These are phyloP conservation scores for Acacia pycnantha DNA, from an alignment of 331 rosid species.

Conservation along the genomic window DNA sequence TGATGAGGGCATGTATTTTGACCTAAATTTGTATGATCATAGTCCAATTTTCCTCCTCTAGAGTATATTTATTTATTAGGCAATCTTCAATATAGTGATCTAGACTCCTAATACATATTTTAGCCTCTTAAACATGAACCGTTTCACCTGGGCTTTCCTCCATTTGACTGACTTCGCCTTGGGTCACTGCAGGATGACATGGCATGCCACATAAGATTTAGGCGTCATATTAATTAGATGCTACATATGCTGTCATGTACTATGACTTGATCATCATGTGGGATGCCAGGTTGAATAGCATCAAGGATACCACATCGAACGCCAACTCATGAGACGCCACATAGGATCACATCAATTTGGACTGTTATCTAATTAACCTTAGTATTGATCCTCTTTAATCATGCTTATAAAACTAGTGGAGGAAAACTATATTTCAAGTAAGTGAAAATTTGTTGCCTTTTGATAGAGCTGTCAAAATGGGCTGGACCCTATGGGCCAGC, in stretches of 20 bases:
- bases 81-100: background rate
- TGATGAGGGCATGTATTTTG: no score
- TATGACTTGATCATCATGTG: background rate
- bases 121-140: background rate
- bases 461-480: no score
- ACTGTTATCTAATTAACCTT: constrained; percentile 6
- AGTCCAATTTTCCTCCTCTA: no score
- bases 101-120: background rate
- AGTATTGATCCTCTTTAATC: constrained; percentile 9
- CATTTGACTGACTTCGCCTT: background rate
- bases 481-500: no score
- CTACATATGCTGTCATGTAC: background rate
- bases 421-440: constrained; percentile 10
- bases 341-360: background rate
- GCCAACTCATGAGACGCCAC: background rate
- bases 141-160: background rate
- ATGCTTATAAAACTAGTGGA: constrained; percentile 18
- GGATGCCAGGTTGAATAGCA: background rate
- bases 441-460: constrained; percentile 15
- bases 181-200: background rate
- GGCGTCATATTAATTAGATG: background rate
- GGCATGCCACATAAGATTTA: background rate
- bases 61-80: no score
- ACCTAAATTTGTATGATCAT: no score
- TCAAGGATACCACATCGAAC: background rate